These are phyloP conservation scores for Xylaria acuta DNA, from an alignment of 495 filamentous ascomycete species.

Conservation along the genomic window DNA sequence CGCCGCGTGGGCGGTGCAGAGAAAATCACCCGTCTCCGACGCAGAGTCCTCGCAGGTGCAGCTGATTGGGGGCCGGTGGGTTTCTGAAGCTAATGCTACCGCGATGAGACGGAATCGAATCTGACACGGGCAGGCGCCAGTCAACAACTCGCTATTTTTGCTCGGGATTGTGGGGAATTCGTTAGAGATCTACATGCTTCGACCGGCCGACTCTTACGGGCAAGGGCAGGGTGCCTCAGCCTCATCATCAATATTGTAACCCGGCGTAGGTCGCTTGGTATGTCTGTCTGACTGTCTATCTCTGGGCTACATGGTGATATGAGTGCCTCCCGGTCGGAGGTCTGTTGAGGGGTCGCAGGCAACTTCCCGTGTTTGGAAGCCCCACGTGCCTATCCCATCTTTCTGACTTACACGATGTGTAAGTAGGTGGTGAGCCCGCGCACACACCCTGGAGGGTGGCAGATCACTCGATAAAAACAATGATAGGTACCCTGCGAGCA, in stretches of 20 bases:
- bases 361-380: conserved; percentile 2
- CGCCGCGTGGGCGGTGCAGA: conserved; percentile 30
- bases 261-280: conserved; percentile 9
- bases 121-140: not conserved
- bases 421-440: not conserved
- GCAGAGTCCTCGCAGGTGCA: conserved; percentile 25
- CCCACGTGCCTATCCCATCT: conserved; percentile 24
- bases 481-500: conserved; percentile 9
- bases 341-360: conserved; percentile 9
- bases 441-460: not conserved
- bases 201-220: not conserved
- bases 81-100: not conserved
- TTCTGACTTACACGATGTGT: not conserved
- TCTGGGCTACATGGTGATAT: not conserved
- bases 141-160: not conserved
- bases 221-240: not conserved
- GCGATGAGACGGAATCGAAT: not conserved
- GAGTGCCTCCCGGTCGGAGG: conserved; percentile 1
- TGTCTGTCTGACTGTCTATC: conserved; percentile 2
- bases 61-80: conserved; percentile 3
- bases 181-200: not conserved
- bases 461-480: conserved; percentile 5
- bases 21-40: conserved; percentile 14
- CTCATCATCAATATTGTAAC: conserved; percentile 28
- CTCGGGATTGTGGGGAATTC: not conserved